These are phyloP conservation scores for Phytophthora cactorum DNA, from an alignment of 352 stramenopile genomes.

Conservation along the genomic window DNA sequence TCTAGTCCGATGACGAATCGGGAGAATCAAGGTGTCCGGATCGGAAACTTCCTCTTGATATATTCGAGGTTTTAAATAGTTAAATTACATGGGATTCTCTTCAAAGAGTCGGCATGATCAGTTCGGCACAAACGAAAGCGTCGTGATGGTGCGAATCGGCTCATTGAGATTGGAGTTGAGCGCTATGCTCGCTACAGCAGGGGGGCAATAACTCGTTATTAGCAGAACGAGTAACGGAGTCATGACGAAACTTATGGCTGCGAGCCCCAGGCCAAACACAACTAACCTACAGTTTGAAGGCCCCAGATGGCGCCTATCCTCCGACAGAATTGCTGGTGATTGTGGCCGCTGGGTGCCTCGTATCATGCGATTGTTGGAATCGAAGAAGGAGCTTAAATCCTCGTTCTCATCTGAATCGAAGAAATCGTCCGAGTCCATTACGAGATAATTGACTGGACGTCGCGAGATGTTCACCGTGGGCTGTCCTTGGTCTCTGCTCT, in stretches of 20 bases:
- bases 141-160: slow-evolving; percentile 32
- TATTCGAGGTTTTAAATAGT: neutral
- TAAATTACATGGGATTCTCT: slow-evolving; percentile 1
- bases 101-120: neutral
- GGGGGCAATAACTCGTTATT: slow-evolving; percentile 30
- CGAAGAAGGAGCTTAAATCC: slow-evolving; percentile 29
- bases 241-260: slow-evolving; percentile 9
- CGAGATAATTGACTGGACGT: slow-evolving; percentile 32
- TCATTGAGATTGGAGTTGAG: slow-evolving; percentile 56
- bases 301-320: slow-evolving; percentile 22
- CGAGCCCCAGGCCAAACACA: slow-evolving; percentile 10
- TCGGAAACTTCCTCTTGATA: neutral
- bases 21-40: too few species aligned
- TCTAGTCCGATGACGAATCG: too few species aligned
- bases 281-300: slow-evolving; percentile 14
- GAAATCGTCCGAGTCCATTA: slow-evolving; percentile 26
- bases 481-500: neutral
- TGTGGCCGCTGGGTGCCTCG: slow-evolving; percentile 25
- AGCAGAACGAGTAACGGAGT: slow-evolving; percentile 26
- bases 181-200: slow-evolving; percentile 37
- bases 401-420: slow-evolving; percentile 19
- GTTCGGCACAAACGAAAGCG: slow-evolving; percentile 22
- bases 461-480: slow-evolving; percentile 4
- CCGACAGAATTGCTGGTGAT: slow-evolving; percentile 23
- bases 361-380: slow-evolving; percentile 31